These are phyloP conservation scores for Hypericum androsaemum DNA, from an alignment of 345 rosid genomes.

Conservation along the genomic window DNA sequence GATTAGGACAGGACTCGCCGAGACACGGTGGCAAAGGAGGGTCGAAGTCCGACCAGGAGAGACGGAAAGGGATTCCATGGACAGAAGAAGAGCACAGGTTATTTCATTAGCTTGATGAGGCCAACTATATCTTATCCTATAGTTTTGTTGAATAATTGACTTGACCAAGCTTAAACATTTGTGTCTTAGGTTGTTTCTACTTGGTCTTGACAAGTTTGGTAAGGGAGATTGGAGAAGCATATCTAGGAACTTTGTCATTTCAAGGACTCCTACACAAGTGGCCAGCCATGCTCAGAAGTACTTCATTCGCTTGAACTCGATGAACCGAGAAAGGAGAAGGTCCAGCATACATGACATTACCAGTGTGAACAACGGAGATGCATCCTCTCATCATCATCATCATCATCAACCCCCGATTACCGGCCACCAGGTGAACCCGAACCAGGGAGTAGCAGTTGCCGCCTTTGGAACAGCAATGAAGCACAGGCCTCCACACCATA, in stretches of 20 bases:
- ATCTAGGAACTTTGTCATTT: constrained; percentile 73
- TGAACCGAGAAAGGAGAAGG: constrained; percentile 79
- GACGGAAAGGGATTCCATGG: constrained; percentile 91
- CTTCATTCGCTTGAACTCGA: constrained; percentile 71
- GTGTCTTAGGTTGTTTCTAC: constrained; percentile 54
- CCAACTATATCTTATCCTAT: neutral
- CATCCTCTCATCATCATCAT: constrained; percentile 16
- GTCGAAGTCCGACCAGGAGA: constrained; percentile 71
- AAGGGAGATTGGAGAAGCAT: constrained; percentile 99
- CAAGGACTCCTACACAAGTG: constrained; percentile 92
- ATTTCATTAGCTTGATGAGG: neutral
- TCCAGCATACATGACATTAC: constrained; percentile 95
- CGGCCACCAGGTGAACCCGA: constrained; percentile 45
- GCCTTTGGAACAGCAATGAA: constrained; percentile 27
- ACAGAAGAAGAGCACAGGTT: constrained; percentile 96
- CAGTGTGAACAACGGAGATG: constrained; percentile 45
- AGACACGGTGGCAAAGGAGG: constrained; percentile 50
- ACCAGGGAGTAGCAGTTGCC: constrained; percentile 11
- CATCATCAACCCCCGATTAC: constrained; percentile 42
- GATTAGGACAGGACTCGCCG: constrained; percentile 34
- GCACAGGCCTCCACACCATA: constrained; percentile 34
- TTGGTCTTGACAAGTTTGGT: constrained; percentile 85
- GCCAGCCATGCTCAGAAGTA: constrained; percentile 96
- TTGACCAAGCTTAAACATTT: neutral
- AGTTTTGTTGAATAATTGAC: neutral